phyloP scores from a whole-genome alignment of 495 filamentous ascomycete species.

The Penicillium subrubescens region DNA sequence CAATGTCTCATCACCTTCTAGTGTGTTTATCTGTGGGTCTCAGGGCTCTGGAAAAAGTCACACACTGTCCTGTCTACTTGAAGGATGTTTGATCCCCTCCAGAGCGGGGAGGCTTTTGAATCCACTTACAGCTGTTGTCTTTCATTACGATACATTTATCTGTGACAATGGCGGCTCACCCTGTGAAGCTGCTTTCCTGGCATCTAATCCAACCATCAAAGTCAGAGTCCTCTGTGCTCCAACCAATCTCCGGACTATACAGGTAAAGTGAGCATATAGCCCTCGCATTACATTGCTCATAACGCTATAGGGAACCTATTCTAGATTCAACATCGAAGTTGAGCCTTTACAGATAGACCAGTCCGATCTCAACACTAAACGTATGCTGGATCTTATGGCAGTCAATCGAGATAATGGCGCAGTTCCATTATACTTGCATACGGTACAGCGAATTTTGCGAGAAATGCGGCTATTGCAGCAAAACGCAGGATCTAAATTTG shows the following conservation, averaged over 20 bases:
- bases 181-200: conserved; percentile 71
- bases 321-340: conserved; percentile 46
- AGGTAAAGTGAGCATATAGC: conserved; percentile 27
- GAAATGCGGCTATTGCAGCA: conserved; percentile 57
- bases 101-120: conserved; percentile 42
- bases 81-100: conserved; percentile 57
- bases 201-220: conserved; percentile 52
- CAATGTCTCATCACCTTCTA: conserved; percentile 68
- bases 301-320: conserved; percentile 21
- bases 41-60: conserved; percentile 80
- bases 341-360: conserved; percentile 59
- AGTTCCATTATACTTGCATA: conserved; percentile 65
- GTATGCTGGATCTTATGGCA: conserved; percentile 71
- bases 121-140: conserved; percentile 66
- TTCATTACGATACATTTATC: conserved; percentile 68
- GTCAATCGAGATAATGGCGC: conserved; percentile 46
- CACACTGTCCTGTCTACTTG: conserved; percentile 69
- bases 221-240: conserved; percentile 67
- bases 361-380: conserved; percentile 60
- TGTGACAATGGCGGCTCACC: conserved; percentile 53
- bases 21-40: conserved; percentile 74
- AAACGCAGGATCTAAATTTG: conserved; percentile 40
- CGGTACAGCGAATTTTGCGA: conserved; percentile 58
- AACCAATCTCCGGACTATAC: conserved; percentile 55
- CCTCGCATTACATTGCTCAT: conserved; percentile 11